Conservation (phyloP, 352 stramenopile genomes). For the Pythium grandisporangium region DNA sequence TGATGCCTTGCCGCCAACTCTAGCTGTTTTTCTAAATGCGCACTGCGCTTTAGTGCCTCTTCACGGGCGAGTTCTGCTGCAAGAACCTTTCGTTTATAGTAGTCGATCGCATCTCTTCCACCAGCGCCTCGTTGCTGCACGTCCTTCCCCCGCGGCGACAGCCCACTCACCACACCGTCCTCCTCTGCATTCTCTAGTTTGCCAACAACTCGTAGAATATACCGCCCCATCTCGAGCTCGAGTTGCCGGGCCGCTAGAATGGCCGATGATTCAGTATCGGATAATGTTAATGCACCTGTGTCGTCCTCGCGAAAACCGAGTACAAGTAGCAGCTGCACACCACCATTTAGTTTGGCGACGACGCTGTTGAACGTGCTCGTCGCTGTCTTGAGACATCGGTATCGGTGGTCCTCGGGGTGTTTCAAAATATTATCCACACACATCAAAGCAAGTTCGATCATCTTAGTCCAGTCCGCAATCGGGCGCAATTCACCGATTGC, state of each 20-base stretch:
- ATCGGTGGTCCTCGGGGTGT: conserved; percentile 31
- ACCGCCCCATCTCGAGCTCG: conserved; percentile 32
- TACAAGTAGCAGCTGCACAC: conserved; percentile 26
- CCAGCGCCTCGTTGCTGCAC: no score
- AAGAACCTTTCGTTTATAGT: conserved; percentile 18
- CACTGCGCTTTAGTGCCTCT: conserved; percentile 15
- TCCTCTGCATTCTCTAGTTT: no score
- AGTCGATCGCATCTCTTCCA: conserved; percentile 8
- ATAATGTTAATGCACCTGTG: conserved; percentile 21
- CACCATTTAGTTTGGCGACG: conserved; percentile 21
- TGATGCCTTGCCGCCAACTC: conserved; percentile 10
- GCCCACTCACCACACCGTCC: no score
- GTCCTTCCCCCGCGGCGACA: no score
- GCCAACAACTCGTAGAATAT: conserved; percentile 3
- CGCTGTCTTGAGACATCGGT: conserved; percentile 35
- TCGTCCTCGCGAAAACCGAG: conserved; percentile 52
- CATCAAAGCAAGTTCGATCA: conserved; percentile 30
- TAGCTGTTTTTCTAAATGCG: conserved; percentile 16
- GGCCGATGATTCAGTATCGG: conserved; percentile 10
- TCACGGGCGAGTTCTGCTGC: conserved; percentile 15
- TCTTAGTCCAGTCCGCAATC: conserved; percentile 16
- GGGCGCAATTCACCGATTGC: conserved; percentile 14
- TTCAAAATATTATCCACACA: conserved; percentile 45
- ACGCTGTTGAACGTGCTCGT: conserved; percentile 38
- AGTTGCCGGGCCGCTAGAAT: conserved; percentile 25